These are phyloP conservation scores for Chaetothyriales sp. DNA, from an alignment of 2,329 filamentous ascomycete species.

Conservation along the genomic window DNA sequence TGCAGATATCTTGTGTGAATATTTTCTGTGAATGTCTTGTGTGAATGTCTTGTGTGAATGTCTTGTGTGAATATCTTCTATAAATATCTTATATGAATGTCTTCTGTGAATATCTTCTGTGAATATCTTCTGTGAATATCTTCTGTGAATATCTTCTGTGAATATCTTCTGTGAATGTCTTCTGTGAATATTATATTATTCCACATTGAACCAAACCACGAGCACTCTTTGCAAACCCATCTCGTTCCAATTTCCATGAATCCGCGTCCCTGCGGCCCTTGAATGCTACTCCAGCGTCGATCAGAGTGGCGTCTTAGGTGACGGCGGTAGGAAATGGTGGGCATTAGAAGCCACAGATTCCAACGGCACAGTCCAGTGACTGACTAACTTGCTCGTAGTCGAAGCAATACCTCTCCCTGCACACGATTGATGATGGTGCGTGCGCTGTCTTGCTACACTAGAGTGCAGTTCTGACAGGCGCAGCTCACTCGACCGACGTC, in stretches of 20 bases:
- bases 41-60: neutral
- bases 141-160: neutral
- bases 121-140: neutral
- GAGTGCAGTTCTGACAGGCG: constrained; percentile 9
- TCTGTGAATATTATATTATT: neutral
- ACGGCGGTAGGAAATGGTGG: neutral
- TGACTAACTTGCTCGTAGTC: constrained; percentile 45
- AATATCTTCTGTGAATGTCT: no score
- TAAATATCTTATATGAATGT: no score
- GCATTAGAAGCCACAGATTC: neutral
- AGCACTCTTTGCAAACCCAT: neutral
- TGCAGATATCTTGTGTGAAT: neutral
- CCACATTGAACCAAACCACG: neutral
- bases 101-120: neutral
- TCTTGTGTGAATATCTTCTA: neutral
- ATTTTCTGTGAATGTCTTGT: neutral
- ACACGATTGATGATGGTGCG: constrained; percentile 75
- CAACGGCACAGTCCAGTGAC: constrained; percentile 1
- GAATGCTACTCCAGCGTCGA: neutral
- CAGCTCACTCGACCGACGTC: constrained; percentile 73
- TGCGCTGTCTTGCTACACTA: constrained; percentile 4
- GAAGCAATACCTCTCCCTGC: constrained; percentile 92
- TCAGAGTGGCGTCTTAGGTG: no score
- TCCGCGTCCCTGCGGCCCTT: neutral
- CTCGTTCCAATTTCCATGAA: neutral